Base-by-base conservation (phyloP, 2,329 filamentous ascomycete genomes). In the Alternaria panax region DNA sequence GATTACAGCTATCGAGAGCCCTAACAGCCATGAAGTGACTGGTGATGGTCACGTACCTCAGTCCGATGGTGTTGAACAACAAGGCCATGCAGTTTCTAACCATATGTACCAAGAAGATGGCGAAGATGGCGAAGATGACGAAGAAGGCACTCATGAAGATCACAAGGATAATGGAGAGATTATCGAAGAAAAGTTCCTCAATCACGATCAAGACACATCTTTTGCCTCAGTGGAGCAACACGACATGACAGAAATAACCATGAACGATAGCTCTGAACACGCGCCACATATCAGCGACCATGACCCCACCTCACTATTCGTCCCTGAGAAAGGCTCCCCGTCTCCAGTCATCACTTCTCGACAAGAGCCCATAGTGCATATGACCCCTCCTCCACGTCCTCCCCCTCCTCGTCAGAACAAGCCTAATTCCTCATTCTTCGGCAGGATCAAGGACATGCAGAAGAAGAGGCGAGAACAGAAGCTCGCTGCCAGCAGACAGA, bases 251-350 rank as follows among this genome's bases (percentile, higher is more conserved):
- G 41, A 18, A n/a, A 50, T 3, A 20, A 24, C 22, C 32, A 32
- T 27, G 30, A 12, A 30, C 27, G 9, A 18, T 45, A 30, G 4
- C 34, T 14, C n/a, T 46, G 16, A 25, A 34, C 14, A 30, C 38
- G 8, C n/a, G 22, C 18, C 11, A 12, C 20, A 48, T 11, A n/a
- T 38, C 27, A 22, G 20, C n/a, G 46, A 27, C 12, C 12, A 51
- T 3, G 59, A 64, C 18, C 27, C 60, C 6, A 53, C 56, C 3
- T 59, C 63, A 5, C 64, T 69, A 6, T 70, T 70, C 20, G 27
- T 69, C 7, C 42, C 65, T 9, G 68, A 69, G 36, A 9, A 14
- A 8, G 18, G 18, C 14, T 9, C 63, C 14, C 9, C 52, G 2
- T 18, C 60, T 14, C 57, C 42, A 11, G 41, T 4, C 2, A 42